These are phyloP conservation scores for Solanum lignicaule DNA, from an alignment of 257 asterid genomes.

Conservation along the genomic window DNA sequence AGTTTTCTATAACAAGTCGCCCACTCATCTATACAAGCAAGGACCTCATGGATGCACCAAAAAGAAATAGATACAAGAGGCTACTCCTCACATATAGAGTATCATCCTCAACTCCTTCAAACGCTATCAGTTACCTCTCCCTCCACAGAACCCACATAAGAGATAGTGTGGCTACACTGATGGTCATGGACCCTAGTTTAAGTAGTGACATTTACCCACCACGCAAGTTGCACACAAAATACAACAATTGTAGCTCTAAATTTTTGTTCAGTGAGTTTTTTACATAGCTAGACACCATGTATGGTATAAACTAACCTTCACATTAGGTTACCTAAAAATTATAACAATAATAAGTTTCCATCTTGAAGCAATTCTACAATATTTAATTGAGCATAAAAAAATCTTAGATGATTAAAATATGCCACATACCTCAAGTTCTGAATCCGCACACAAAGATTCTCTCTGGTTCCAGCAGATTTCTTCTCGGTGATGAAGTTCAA, in stretches of 20 bases:
- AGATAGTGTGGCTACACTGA: not conserved
- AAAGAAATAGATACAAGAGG: not conserved
- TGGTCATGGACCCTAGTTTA: not conserved
- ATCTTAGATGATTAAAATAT: not conserved
- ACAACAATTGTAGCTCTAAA: not conserved
- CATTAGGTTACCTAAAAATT: not conserved
- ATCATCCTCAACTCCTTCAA: not conserved
- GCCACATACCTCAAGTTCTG: conserved; percentile 63
- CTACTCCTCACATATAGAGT: not conserved
- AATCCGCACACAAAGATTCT: conserved; percentile 70
- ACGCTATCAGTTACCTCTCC: not conserved
- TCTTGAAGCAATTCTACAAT: not conserved
- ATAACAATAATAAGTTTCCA: not conserved
- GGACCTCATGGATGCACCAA: not conserved
- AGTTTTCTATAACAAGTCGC: not conserved
- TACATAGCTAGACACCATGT: not conserved
- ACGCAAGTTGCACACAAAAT: not conserved
- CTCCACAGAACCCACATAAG: not conserved
- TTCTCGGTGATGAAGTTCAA: conserved; percentile 59
- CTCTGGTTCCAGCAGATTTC: conserved; percentile 39
- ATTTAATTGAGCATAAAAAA: not conserved
- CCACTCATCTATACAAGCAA: not conserved
- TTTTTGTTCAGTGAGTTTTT: not conserved
- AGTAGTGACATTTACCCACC: not conserved
- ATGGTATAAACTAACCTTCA: not conserved